Conservation (phyloP, 2,329 filamentous ascomycete genomes). For the Penicillium glabrum region DNA sequence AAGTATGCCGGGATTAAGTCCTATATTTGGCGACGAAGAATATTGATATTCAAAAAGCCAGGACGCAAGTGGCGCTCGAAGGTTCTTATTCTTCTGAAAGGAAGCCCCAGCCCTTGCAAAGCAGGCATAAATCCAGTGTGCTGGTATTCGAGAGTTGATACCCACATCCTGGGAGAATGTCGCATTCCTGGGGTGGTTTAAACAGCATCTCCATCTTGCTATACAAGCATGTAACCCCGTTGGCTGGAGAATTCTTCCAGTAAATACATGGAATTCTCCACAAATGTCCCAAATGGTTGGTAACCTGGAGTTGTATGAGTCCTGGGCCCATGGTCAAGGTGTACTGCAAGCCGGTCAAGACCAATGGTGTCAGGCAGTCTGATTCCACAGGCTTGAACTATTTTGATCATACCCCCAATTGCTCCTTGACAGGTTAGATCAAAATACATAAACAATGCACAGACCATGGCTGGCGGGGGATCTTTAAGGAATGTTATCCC, state of each 20-base stretch:
- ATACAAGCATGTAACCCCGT: slow-evolving; percentile 4
- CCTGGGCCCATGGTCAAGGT: neutral
- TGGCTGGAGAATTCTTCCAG: neutral
- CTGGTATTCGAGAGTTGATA: slow-evolving; percentile 17
- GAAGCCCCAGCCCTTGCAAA: slow-evolving; percentile 10
- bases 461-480: slow-evolving; percentile 7
- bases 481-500: slow-evolving; percentile 22
- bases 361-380: neutral
- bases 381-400: neutral
- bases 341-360: neutral
- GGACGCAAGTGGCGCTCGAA: slow-evolving; percentile 15
- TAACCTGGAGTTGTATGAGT: neutral
- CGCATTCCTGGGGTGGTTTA: slow-evolving; percentile 19
- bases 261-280: neutral
- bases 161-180: slow-evolving; percentile 18
- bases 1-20: slow-evolving; percentile 6
- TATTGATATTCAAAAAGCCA: slow-evolving; percentile 1
- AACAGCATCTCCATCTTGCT: slow-evolving; percentile 4
- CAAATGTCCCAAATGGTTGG: neutral
- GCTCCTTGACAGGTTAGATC: neutral
- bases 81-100: slow-evolving; percentile 17
- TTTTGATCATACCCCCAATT: neutral
- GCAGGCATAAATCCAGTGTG: slow-evolving; percentile 1
- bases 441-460: neutral
- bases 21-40: slow-evolving; percentile 3